Evolutionary conservation across 257 asterid genomes (phyloP), one percentile per base, ranked within the genome.

Genomic region (Forsythia suspensa): DNA sequence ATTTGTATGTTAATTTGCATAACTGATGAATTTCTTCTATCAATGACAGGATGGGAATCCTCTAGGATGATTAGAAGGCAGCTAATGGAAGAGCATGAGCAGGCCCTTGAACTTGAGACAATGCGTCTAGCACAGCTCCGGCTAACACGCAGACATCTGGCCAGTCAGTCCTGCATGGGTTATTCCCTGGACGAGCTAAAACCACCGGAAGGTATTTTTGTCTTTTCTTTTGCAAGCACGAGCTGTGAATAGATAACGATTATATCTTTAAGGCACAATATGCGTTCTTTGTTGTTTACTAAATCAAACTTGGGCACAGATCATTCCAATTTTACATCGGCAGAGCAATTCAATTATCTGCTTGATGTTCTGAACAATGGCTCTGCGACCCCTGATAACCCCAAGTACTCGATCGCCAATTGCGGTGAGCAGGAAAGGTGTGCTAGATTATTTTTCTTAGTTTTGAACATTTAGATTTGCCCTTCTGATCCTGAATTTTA

Each of bases 401-500:
- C 77, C 70, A 89, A 72, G 79, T 70, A 76, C 79, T 71, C 87
- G 8, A 82, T 77, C 51, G 84, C 68, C 77, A 85, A 81, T 66
- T 82, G 83, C 38, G 77, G 83, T 34, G 94, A 90, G 55, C 91
- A 87, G 76, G 91, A 89, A 84, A 94, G 97, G 98, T 91, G 81
- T 15, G 77, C 59, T 40, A 67, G 15, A 44, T 71, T 76, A 72
- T 3, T 76, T 41, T 36, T 24, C 7, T 38, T 66, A 4, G 72
- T 52, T 52, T 52, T 15, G 21, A 52, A 52, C 3, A 6, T 16
- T 16, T 52, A 52, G 24, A 29, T 29, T 29, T 29, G 34, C 34
- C 34, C 34, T 1, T 29, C 34, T 29, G 34, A 29, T 29, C 34
- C 34, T 29, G 34, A 29, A 29, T 29, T 29, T 29, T 29, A 29